Percentiles rank a stretch among this genome's conserved stretches.
Evolutionary conservation across 352 stramenopile genomes (phyloP).

Genomic region (Globisporangium rhizosaccharum): DNA sequence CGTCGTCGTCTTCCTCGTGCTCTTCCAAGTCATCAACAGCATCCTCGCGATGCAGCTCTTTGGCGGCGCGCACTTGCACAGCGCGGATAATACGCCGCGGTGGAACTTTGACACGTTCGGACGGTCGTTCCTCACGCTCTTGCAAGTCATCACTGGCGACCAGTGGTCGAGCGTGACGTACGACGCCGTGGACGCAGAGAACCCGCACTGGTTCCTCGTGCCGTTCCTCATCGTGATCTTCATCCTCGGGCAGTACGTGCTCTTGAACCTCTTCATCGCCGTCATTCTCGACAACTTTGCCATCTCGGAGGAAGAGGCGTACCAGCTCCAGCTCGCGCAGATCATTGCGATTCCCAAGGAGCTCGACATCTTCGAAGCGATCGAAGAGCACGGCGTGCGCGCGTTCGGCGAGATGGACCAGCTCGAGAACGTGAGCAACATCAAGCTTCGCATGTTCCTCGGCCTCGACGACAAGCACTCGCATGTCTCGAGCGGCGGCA

Average conservation of each 20-base stretch:
- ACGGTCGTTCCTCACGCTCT: slow-evolving; percentile 61
- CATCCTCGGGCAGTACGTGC: slow-evolving; percentile 70
- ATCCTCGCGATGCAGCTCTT: slow-evolving; percentile 81
- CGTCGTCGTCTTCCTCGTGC: slow-evolving; percentile 66
- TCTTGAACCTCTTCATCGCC: slow-evolving; percentile 81
- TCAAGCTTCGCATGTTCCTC: slow-evolving; percentile 75
- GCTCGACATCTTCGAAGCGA: slow-evolving; percentile 77
- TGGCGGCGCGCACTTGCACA: slow-evolving; percentile 40
- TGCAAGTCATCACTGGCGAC: slow-evolving; percentile 76
- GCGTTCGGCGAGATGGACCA: slow-evolving; percentile 75
- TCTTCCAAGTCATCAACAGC: slow-evolving; percentile 73
- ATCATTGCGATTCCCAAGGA: slow-evolving; percentile 82
- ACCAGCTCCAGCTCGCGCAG: slow-evolving; percentile 76
- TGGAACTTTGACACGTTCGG: slow-evolving; percentile 80
- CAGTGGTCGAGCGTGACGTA: slow-evolving; percentile 77
- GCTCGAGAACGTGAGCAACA: slow-evolving; percentile 75
- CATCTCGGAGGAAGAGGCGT: slow-evolving; percentile 75
- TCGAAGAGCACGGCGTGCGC: slow-evolving; percentile 71
- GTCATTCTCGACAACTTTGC: slow-evolving; percentile 83
- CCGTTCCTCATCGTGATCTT: slow-evolving; percentile 75
- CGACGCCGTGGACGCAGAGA: slow-evolving; percentile 60
- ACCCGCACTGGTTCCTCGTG: slow-evolving; percentile 63
- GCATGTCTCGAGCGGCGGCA: background rate
- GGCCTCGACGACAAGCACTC: slow-evolving; percentile 40
- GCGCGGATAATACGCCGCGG: slow-evolving; percentile 40